These are phyloP conservation scores for Saussurea involucrata DNA, from an alignment of 129 eudicot species.

Conservation along the genomic window DNA sequence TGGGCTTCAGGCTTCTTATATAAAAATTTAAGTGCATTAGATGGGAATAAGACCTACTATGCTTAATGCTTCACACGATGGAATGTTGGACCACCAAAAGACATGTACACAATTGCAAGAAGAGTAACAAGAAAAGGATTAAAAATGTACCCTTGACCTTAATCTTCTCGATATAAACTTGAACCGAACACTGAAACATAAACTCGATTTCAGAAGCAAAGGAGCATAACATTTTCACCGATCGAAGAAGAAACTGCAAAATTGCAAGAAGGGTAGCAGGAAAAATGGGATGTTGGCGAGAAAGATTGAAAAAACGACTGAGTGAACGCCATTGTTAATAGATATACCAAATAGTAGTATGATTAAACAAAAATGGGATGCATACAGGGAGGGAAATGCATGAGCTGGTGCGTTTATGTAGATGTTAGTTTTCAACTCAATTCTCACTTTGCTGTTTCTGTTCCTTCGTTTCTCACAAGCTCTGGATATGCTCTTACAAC, in stretches of 20 bases:
- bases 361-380: constrained; percentile 14
- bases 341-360: constrained; percentile 7
- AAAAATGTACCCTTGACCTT: constrained; percentile 16
- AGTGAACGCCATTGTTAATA: constrained; percentile 27
- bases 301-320: constrained; percentile 12
- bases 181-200: constrained; percentile 16
- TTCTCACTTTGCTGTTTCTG: too few relatives aligned
- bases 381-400: constrained; percentile 11
- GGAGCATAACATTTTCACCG: not conserved
- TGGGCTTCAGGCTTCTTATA: too few relatives aligned
- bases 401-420: too few relatives aligned
- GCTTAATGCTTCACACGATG: too few relatives aligned
- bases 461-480: too few relatives aligned
- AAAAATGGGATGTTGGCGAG: constrained; percentile 18
- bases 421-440: too few relatives aligned
- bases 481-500: too few relatives aligned
- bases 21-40: not conserved
- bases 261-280: constrained; percentile 10
- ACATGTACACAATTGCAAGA: too few relatives aligned
- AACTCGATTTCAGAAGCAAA: too few relatives aligned
- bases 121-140: not conserved
- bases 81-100: too few relatives aligned
- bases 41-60: not conserved
- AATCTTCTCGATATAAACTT: constrained; percentile 8
- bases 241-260: constrained; percentile 9